A percentile compares a stretch with the other conserved stretches of the same genome.
phyloP scores from a whole-genome alignment of 1,284 basidiomycete genomes.

The Chiua sp. region DNA sequence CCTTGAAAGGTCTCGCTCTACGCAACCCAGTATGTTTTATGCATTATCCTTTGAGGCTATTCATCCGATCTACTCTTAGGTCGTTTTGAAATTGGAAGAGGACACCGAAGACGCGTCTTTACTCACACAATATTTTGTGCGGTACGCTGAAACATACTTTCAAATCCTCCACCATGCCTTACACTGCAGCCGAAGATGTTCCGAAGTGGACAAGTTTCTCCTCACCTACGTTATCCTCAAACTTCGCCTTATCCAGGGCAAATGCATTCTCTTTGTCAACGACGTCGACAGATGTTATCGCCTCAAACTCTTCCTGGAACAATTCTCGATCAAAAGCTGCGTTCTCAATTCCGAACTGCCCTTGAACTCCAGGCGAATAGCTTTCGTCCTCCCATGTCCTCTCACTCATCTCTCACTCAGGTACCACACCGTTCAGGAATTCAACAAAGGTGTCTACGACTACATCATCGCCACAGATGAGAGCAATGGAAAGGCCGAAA shows the following conservation, averaged over 20 bases:
- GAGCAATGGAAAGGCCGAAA: constrained; percentile 59
- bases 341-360: constrained; percentile 98
- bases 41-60: background rate
- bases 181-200: constrained; percentile 57
- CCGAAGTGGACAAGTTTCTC: constrained; percentile 96
- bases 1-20: constrained; percentile 87
- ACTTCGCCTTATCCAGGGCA: constrained; percentile 93
- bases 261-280: constrained; percentile 98
- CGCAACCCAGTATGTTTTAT: constrained; percentile 77
- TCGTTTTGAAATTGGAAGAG: constrained; percentile 86
- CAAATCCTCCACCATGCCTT: background rate
- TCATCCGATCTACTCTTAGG: constrained; percentile 53
- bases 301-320: constrained; percentile 96
- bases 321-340: constrained; percentile 96
- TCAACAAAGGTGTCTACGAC: constrained; percentile 98
- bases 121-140: constrained; percentile 88
- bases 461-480: constrained; percentile 99
- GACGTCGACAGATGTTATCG: constrained; percentile 95
- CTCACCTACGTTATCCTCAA: constrained; percentile 95
- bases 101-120: constrained; percentile 78
- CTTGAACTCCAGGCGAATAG: constrained; percentile 80
- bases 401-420: constrained; percentile 42
- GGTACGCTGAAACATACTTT: constrained; percentile 44
- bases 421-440: constrained; percentile 98
- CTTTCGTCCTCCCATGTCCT: background rate